phyloP scores from a whole-genome alignment of 169 alveolate species.

The Plasmodium relictum region DNA sequence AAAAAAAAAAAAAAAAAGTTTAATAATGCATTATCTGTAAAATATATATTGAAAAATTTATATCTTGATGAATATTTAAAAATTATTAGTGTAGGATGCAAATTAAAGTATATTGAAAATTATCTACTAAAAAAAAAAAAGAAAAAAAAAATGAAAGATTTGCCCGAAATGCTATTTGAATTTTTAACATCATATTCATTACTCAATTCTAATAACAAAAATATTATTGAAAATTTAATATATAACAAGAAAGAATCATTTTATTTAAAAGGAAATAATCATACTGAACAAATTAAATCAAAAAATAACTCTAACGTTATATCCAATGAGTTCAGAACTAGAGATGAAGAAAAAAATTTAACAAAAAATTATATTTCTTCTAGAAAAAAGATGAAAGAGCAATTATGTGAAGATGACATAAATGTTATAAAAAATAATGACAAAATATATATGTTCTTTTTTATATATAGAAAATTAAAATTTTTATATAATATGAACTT shows the following conservation, averaged over 20 bases:
- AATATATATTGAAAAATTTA: slow-evolving; percentile 54
- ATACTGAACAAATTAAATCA: background rate
- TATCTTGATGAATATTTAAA: slow-evolving; percentile 64
- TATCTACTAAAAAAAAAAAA: slow-evolving; percentile 41
- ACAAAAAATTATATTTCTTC: background rate
- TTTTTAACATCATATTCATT: slow-evolving; percentile 72
- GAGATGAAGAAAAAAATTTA: background rate
- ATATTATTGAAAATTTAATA: slow-evolving; percentile 36
- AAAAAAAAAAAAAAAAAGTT: slow-evolving; percentile 1
- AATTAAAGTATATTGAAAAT: slow-evolving; percentile 71
- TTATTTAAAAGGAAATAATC: slow-evolving; percentile 11
- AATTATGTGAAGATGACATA: slow-evolving; percentile 34
- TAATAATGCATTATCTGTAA: slow-evolving; percentile 22
- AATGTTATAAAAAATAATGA: slow-evolving; percentile 52
- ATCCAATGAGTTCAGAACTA: too few species aligned
- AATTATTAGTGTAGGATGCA: slow-evolving; percentile 54
- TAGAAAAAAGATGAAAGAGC: background rate
- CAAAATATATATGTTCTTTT: slow-evolving; percentile 41
- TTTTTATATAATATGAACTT: slow-evolving; percentile 58
- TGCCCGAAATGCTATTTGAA: slow-evolving; percentile 61
- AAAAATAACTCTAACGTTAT: background rate
- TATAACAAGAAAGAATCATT: slow-evolving; percentile 10
- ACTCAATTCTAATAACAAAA: slow-evolving; percentile 34
- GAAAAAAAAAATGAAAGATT: slow-evolving; percentile 53
- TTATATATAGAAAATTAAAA: slow-evolving; percentile 58